Evolutionary conservation across 768 basidiomycete genomes (phyloP), one percentile per base, ranked within the genome.

Genomic region (Collybia nuda): DNA sequence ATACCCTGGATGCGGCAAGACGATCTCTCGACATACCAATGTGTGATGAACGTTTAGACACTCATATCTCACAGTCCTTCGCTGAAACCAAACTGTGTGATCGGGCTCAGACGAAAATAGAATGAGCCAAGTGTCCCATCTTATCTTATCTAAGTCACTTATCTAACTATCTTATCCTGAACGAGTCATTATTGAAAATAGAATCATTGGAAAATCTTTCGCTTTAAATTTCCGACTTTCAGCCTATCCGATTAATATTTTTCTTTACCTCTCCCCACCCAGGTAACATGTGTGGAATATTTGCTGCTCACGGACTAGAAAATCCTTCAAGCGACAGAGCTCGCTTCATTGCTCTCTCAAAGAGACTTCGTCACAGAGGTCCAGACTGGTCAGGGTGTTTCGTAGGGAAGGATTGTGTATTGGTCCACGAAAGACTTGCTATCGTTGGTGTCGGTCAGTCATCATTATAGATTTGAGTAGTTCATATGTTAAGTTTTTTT

Each of bases 361-460:
- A 93, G 72, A 85, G 84, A 55, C 85, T 92, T 53, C 82, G 96
- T 45, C 95, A 97, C 65, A 86, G 95, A 55, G 97, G 97, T 12
- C 97, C 97, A 9, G 97, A 99, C 71, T 99, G 97, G 97, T 94
- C 93, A 12, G 97, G 97, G 23, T 96, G 92, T 71, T 88, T 84
- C 68, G 89, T 94, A 55, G 90, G 90, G 40, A 83, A 85, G 67
- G 78, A 86, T 45, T 78, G 81, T 37, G 81, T 97, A 51, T 82
- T 99, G 55, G 90, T 90, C 28, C 97, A 99, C 59, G 97, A 99
- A 66, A 88, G 97, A 48, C 81, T 99, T 47, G 97, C 97, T 35
- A 90, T 99, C 68, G 97, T 98, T 50, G 97, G 97, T 62, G 93
- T 99, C 56, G 96, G 96, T 96, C 52, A 68, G 84, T 75, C 22